Conservation (phyloP, 73 alveolate genomes). For the Tetrahymena borealis region DNA sequence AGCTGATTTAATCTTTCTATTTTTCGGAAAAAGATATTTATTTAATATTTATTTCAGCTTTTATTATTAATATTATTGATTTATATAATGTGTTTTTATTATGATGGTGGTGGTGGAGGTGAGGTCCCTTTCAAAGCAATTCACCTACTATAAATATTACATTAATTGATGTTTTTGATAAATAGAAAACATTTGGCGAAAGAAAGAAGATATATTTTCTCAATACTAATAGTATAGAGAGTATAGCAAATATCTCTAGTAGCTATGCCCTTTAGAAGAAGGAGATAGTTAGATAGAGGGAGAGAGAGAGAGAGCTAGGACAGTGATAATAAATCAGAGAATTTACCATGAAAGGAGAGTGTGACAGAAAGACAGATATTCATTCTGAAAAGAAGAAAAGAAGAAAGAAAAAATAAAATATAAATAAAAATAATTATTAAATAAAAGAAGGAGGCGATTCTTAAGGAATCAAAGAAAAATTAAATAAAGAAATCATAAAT, state of each 20-base stretch:
- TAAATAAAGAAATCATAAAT: neutral
- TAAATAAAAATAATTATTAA: neutral
- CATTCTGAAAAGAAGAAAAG: neutral
- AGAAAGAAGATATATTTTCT: no score
- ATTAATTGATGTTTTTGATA: no score
- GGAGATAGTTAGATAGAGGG: no score
- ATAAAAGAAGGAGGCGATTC: neutral
- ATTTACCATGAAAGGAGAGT: neutral
- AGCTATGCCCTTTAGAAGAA: no score
- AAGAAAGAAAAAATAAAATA: neutral
- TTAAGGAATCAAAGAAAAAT: neutral
- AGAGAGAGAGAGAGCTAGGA: neutral
- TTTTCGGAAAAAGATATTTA: neutral
- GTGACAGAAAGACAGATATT: neutral
- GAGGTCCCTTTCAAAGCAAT: no score
- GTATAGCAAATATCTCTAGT: no score
- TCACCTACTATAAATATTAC: no score
- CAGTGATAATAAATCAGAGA: neutral
- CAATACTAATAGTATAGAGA: no score
- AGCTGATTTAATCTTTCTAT: neutral
- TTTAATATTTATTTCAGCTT: neutral
- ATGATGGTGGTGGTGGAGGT: no score
- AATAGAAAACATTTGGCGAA: no score
- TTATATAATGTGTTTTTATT: no score
- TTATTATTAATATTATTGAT: neutral